A percentile compares a stretch with the other conserved stretches of the same genome.
phyloP scores from a whole-genome alignment of 2,329 filamentous ascomycete species.

The Fusarium lyarnte region DNA sequence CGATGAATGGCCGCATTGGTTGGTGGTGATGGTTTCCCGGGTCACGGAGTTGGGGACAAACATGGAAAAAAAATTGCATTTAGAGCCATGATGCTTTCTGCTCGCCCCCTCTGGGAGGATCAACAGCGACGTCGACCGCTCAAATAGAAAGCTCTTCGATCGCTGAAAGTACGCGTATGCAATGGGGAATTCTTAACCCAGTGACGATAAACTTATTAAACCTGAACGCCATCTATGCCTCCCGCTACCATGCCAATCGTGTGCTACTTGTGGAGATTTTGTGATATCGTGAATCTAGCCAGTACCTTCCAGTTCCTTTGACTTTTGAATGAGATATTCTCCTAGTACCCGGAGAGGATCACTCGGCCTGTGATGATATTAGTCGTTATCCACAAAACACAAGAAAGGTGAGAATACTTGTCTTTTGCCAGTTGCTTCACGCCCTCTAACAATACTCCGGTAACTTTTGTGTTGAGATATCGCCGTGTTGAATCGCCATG shows the following conservation, averaged over 20 bases:
- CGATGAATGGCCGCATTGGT: conserved; percentile 31
- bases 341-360: conserved; percentile 76
- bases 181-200: conserved; percentile 38
- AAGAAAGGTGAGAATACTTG: conserved; percentile 64
- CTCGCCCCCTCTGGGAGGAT: conserved; percentile 47
- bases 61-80: conserved; percentile 56
- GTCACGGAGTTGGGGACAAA: conserved; percentile 57
- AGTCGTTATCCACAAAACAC: neutral
- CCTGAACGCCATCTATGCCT: conserved; percentile 41
- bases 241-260: conserved; percentile 17
- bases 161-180: conserved; percentile 46
- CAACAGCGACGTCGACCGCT: conserved; percentile 45
- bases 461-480: conserved; percentile 78
- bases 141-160: conserved; percentile 50
- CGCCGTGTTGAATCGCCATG: conserved; percentile 76
- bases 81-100: conserved; percentile 56
- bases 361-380: conserved; percentile 59
- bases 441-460: conserved; percentile 73
- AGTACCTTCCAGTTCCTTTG: conserved; percentile 68
- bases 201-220: conserved; percentile 37
- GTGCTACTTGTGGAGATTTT: neutral
- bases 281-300: conserved; percentile 23
- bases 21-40: conserved; percentile 50
- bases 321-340: conserved; percentile 75
- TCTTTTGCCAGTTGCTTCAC: conserved; percentile 79